Conservation (phyloP, 768 basidiomycete species). For the Boletus rufocinnamomeus region DNA sequence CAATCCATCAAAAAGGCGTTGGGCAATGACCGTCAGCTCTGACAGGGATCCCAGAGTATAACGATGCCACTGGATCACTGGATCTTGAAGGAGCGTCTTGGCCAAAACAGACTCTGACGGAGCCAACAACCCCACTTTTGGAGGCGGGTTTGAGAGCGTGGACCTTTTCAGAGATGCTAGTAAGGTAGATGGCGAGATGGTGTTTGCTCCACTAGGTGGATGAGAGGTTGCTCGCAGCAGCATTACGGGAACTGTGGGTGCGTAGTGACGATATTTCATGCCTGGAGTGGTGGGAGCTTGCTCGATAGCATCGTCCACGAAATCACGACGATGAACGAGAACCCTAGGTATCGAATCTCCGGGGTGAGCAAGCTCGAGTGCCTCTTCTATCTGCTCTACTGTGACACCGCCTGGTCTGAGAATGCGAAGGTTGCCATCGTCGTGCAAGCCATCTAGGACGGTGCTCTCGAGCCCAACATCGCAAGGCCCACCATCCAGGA, state of each 20-base stretch:
- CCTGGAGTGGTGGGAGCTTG: conserved; percentile 91
- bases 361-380: conserved; percentile 46
- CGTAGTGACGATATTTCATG: conserved; percentile 99
- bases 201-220: conserved; percentile 39
- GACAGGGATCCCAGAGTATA: conserved; percentile 51
- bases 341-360: conserved; percentile 52
- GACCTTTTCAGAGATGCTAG: conserved; percentile 45
- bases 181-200: conserved; percentile 38
- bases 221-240: conserved; percentile 59
- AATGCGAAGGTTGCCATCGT: conserved; percentile 75
- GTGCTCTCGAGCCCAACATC: conserved; percentile 94
- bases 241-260: conserved; percentile 84
- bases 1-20: conserved; percentile 84
- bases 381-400: conserved; percentile 78
- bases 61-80: conserved; percentile 55
- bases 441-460: conserved; percentile 84
- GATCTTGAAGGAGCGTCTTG: conserved; percentile 27
- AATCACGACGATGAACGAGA: conserved; percentile 81
- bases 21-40: conserved; percentile 70
- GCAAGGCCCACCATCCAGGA: conserved; percentile 92
- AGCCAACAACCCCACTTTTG: conserved; percentile 68
- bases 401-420: conserved; percentile 91
- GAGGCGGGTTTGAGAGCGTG: conserved; percentile 1
- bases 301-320: conserved; percentile 66
- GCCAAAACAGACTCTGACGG: conserved; percentile 56